These are phyloP conservation scores for Teratosphaeria zuluensis DNA, from an alignment of 2,329 filamentous ascomycete genomes.

Conservation along the genomic window DNA sequence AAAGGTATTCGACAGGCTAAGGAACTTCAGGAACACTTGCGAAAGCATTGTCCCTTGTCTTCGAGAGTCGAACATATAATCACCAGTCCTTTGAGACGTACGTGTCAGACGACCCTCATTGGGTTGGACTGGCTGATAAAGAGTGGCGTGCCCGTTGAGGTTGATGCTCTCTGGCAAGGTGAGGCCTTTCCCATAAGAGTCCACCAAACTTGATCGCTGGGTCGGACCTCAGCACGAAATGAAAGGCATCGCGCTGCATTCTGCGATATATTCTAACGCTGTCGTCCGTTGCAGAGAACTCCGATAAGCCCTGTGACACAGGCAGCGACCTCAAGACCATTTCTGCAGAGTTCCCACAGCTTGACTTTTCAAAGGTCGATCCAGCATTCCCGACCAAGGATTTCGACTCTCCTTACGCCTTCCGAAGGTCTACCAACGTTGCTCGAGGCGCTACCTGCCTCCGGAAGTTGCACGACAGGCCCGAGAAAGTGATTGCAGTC, in stretches of 20 bases:
- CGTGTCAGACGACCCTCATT: conserved; percentile 53
- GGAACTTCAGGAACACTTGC: conserved; percentile 30
- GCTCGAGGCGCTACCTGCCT: conserved; percentile 46
- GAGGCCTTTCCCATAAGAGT: conserved; percentile 5
- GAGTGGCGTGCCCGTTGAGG: conserved; percentile 44
- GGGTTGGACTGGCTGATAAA: conserved; percentile 51
- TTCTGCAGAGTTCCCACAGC: conserved; percentile 40
- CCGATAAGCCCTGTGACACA: conserved; percentile 50
- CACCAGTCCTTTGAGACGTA: conserved; percentile 56
- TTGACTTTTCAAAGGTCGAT: conserved; percentile 50
- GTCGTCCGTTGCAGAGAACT: conserved; percentile 27
- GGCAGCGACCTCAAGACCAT: conserved; percentile 42
- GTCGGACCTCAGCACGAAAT: background rate
- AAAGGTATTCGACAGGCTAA: conserved; percentile 33
- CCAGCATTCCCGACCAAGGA: conserved; percentile 55
- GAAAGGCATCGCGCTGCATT: background rate
- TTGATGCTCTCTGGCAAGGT: conserved; percentile 59
- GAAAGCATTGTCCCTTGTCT: conserved; percentile 26
- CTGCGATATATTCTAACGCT: background rate
- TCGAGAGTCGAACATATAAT: conserved; percentile 46
- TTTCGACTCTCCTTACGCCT: conserved; percentile 41
- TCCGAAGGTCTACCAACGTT: conserved; percentile 44
- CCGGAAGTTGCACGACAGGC: conserved; percentile 24
- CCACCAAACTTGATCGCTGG: background rate
- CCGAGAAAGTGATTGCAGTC: conserved; percentile 47